Evolutionary conservation across 257 asterid genomes (phyloP).

Genomic region (Solanum lycopersicoides): DNA sequence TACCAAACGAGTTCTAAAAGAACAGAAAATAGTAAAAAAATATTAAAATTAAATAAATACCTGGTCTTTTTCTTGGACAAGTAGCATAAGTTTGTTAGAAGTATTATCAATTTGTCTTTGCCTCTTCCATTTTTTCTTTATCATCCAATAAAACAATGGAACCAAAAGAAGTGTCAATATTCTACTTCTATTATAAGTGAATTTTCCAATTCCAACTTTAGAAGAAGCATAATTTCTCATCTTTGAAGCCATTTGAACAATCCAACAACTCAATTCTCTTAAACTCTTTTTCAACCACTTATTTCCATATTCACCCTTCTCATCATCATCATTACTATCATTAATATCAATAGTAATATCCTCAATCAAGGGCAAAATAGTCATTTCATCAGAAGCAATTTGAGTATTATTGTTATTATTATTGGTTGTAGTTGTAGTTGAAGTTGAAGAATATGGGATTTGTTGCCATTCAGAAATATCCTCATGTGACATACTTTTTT

Average conservation of each 20-base stretch:
- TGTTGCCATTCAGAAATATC: constrained; percentile 47
- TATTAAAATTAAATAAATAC: constrained; percentile 4
- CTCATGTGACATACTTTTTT: constrained; percentile 33
- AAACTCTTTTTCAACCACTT: constrained; percentile 13
- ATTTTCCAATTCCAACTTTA: not conserved
- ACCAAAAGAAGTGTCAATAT: constrained; percentile 7
- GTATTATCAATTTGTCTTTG: constrained; percentile 17
- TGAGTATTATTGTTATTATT: not conserved
- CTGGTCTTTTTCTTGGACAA: constrained; percentile 47
- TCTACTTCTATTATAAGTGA: not conserved
- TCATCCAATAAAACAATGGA: constrained; percentile 19
- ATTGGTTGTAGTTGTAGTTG: not conserved
- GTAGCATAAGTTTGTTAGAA: constrained; percentile 24
- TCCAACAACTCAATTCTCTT: constrained; percentile 11
- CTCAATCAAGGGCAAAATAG: not conserved
- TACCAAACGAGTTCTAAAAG: not conserved
- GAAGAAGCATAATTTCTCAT: constrained; percentile 8
- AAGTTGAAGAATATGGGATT: constrained; percentile 17
- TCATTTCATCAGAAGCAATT: not conserved
- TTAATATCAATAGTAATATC: not conserved
- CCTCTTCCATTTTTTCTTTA: constrained; percentile 25
- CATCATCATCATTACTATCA: not conserved
- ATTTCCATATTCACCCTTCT: not conserved
- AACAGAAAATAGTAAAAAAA: too few relatives aligned
- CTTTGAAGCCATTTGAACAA: constrained; percentile 6